These are phyloP conservation scores for Rhododendron molle DNA, from an alignment of 148 eudicot genomes.

Conservation along the genomic window DNA sequence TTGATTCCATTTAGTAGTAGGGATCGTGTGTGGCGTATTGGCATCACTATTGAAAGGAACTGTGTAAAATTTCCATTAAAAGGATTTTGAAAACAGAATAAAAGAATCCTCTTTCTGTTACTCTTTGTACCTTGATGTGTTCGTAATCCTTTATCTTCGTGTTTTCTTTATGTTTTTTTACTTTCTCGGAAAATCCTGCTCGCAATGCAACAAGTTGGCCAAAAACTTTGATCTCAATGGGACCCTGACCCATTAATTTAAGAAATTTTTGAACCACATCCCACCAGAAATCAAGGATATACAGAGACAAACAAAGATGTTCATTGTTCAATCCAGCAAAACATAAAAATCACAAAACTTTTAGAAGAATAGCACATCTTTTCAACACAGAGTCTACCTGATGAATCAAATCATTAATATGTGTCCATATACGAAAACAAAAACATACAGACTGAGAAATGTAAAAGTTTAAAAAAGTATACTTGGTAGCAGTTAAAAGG, in stretches of 20 bases:
- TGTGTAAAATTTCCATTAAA: neutral
- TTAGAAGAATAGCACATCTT: neutral
- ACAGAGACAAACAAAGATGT: neutral
- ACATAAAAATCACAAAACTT: neutral
- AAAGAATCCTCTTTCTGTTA: neutral
- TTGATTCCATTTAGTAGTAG: neutral
- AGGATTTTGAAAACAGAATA: neutral
- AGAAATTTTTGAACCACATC: no score
- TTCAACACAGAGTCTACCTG: neutral
- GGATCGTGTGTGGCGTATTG: neutral
- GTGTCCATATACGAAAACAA: neutral
- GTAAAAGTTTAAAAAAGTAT: neutral
- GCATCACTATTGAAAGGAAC: neutral
- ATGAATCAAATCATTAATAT: neutral
- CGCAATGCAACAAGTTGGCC: neutral
- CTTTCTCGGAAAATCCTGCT: neutral
- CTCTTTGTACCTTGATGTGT: neutral
- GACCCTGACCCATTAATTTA: no score
- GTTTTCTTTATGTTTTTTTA: neutral
- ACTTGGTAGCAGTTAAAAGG: neutral
- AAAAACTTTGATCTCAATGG: neutral
- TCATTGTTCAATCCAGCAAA: neutral
- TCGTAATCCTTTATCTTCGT: neutral
- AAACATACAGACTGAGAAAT: neutral
- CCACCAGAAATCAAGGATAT: neutral